phyloP scores from a whole-genome alignment of 768 basidiomycete species.

The Termitomyces sp. region DNA sequence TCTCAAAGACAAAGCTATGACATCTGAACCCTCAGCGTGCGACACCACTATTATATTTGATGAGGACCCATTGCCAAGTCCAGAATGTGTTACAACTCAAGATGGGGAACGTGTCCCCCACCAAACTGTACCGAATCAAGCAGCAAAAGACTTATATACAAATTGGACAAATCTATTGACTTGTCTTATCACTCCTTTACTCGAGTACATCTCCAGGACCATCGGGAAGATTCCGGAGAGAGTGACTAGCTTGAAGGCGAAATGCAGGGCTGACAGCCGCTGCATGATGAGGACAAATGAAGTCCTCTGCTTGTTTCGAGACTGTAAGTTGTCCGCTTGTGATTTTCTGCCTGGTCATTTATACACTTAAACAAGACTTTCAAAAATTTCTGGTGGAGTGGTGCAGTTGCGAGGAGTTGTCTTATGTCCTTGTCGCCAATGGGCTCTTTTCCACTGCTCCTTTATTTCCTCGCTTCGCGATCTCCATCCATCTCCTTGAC shows the following conservation, averaged over 20 bases:
- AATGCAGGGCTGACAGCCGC: conserved; percentile 34
- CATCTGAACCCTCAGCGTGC: too few species aligned
- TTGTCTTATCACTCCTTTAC: background rate
- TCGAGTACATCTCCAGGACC: background rate
- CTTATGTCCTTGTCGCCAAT: background rate
- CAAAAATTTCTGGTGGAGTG: background rate
- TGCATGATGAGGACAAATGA: background rate
- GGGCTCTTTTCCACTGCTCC: too few species aligned
- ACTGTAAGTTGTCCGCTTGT: background rate
- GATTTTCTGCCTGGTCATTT: background rate
- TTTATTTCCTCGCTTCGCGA: too few species aligned
- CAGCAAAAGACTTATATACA: background rate
- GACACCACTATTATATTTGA: too few species aligned
- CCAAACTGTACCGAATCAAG: background rate
- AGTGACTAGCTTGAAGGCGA: conserved; percentile 44
- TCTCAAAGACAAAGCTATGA: too few species aligned
- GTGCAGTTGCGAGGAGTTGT: background rate
- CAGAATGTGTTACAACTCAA: too few species aligned
- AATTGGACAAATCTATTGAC: background rate
- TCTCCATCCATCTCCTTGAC: too few species aligned
- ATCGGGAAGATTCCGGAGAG: conserved; percentile 51
- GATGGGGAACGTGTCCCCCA: background rate
- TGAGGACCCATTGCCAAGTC: too few species aligned
- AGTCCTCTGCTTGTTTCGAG: background rate
- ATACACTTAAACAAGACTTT: background rate